Evolutionary conservation across 2,329 filamentous ascomycete species (phyloP).

Genomic region (Dothidotthia symphoricarpi): DNA sequence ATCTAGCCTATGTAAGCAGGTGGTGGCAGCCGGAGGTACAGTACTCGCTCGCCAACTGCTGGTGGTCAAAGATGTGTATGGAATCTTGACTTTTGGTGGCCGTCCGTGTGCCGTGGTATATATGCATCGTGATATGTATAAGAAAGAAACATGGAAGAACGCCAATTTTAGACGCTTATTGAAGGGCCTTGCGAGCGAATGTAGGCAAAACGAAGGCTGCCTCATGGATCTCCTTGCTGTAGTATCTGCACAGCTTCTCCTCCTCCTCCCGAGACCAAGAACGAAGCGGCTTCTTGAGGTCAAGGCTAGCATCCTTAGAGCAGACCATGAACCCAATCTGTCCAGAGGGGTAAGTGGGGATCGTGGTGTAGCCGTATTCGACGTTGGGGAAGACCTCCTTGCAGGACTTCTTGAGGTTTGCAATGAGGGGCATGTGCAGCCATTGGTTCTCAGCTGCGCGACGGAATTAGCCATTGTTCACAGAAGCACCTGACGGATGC

Average conservation of each 20-base stretch:
- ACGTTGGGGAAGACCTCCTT: slow-evolving; percentile 94
- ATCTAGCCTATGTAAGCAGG: too few species aligned
- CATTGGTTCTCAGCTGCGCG: slow-evolving; percentile 92
- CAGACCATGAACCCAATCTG: slow-evolving; percentile 99
- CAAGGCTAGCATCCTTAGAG: slow-evolving; percentile 83
- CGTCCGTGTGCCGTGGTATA: slow-evolving; percentile 34
- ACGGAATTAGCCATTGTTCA: slow-evolving; percentile 25
- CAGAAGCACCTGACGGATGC: slow-evolving; percentile 16
- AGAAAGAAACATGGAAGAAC: slow-evolving; percentile 5
- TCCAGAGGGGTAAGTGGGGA: slow-evolving; percentile 96
- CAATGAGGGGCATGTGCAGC: slow-evolving; percentile 93
- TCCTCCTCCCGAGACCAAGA: slow-evolving; percentile 83
- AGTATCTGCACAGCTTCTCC: slow-evolving; percentile 90
- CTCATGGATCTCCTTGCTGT: slow-evolving; percentile 95
- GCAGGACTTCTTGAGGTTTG: slow-evolving; percentile 94
- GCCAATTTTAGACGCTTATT: slow-evolving; percentile 27
- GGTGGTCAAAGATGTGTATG: slow-evolving; percentile 3
- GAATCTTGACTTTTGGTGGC: slow-evolving; percentile 24
- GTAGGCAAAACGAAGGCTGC: slow-evolving; percentile 90
- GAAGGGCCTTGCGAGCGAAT: slow-evolving; percentile 77
- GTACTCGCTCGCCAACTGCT: too few species aligned
- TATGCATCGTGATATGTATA: slow-evolving; percentile 23
- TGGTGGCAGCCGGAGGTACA: too few species aligned
- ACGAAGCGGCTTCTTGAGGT: slow-evolving; percentile 83
- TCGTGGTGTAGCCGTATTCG: slow-evolving; percentile 99